Conservation (phyloP, 441 rosid genomes). For the Hypseocharis bilobata region DNA sequence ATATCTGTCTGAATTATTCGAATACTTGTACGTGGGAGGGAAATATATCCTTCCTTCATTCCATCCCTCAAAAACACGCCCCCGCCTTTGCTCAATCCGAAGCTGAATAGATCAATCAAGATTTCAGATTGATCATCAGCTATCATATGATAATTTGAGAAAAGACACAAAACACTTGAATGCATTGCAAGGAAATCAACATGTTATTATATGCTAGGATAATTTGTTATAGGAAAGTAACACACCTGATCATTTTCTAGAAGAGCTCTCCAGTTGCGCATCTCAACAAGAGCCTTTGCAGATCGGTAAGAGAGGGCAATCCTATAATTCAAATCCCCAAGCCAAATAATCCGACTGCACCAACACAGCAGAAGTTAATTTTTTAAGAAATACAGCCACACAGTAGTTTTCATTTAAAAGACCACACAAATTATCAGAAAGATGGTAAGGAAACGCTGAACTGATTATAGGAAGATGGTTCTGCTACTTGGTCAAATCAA, state of each 20-base stretch:
- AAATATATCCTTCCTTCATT: slow-evolving; percentile 83
- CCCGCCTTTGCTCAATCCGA: slow-evolving; percentile 62
- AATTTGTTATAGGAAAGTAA: slow-evolving; percentile 3
- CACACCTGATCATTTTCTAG: slow-evolving; percentile 89
- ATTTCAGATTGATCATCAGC: slow-evolving; percentile 21
- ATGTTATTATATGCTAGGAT: not conserved
- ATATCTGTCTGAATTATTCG: slow-evolving; percentile 83
- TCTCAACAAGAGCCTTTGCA: slow-evolving; percentile 94
- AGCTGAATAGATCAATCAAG: slow-evolving; percentile 41
- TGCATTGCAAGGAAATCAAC: not conserved
- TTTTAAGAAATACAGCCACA: not conserved
- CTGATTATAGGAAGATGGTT: not conserved
- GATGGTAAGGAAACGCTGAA: no score
- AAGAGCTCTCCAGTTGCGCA: slow-evolving; percentile 85
- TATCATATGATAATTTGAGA: no score
- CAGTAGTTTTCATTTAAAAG: no score
- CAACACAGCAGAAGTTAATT: slow-evolving; percentile 15
- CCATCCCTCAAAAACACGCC: slow-evolving; percentile 84
- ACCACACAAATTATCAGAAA: no score
- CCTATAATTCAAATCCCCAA: slow-evolving; percentile 93
- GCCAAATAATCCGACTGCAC: slow-evolving; percentile 83
- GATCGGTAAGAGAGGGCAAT: slow-evolving; percentile 73
- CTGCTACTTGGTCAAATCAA: not conserved
- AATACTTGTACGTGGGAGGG: slow-evolving; percentile 96
- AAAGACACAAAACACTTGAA: no score